These are phyloP conservation scores for Cyclotella cryptica DNA, from an alignment of 108 stramenopile species.

Conservation along the genomic window DNA sequence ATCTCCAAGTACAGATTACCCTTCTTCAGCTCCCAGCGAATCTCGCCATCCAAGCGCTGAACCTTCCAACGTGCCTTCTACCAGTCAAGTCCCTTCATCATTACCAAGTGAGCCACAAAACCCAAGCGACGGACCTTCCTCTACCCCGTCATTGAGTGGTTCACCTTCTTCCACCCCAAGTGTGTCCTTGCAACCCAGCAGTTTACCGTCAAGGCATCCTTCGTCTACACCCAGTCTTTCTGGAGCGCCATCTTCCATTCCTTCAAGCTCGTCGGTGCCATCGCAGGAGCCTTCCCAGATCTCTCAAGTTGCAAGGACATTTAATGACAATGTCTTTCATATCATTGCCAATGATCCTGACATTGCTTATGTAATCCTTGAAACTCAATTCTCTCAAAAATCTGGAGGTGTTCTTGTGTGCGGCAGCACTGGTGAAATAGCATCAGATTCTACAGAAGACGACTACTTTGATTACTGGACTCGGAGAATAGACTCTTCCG, in stretches of 20 bases:
- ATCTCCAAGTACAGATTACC: background rate
- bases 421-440: slow-evolving; percentile 27
- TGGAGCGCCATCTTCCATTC: slow-evolving; percentile 3
- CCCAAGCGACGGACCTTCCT: slow-evolving; percentile 9
- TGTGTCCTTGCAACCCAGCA: background rate
- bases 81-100: background rate
- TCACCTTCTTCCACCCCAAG: background rate
- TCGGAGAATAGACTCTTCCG: slow-evolving; percentile 10
- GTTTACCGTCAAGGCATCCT: background rate
- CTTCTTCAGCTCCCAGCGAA: background rate
- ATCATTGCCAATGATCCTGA: slow-evolving; percentile 18
- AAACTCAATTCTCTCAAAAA: slow-evolving; percentile 2
- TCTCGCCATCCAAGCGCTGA: background rate
- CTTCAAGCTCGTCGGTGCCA: background rate
- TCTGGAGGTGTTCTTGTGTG: slow-evolving; percentile 36
- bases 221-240: slow-evolving; percentile 1
- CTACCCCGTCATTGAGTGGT: background rate
- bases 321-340: slow-evolving; percentile 24
- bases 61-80: slow-evolving; percentile 5
- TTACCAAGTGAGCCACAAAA: slow-evolving; percentile 1
- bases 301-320: slow-evolving; percentile 17
- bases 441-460: slow-evolving; percentile 23
- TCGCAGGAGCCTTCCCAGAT: slow-evolving; percentile 14
- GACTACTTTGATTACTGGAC: slow-evolving; percentile 32
- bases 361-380: slow-evolving; percentile 15